Evolutionary conservation across 306 rosid species (phyloP), one percentile per base, ranked within the genome.

Genomic region (Delonix regia): DNA sequence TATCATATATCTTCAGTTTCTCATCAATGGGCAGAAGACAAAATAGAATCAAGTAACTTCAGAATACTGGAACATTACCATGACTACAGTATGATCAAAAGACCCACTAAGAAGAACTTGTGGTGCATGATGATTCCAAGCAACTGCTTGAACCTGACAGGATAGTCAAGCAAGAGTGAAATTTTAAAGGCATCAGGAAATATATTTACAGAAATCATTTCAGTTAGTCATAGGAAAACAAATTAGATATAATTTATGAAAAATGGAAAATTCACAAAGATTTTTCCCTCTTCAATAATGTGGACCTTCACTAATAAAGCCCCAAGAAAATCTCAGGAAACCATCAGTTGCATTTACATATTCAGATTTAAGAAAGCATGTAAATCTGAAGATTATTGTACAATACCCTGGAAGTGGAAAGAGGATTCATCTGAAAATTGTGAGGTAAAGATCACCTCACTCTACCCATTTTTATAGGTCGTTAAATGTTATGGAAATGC

Each of bases 41-140:
- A n/a, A 76, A 71, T 49, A 42, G 33, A 9, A 45, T 1, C 33
- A 30, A 75, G 25, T 49, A 36, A 60, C 66, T 59, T 18, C 67
- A 69, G 48, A 73, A 28, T 42, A 81, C 36, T 33, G 28, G 66
- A 62, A 28, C 71, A 85, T 88, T 92, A 94, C 98, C 97, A 94
- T 68, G 84, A 82, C 92, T 42, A 92, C 84, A n/a, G 97, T 71
- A 71, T 48, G 97, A 89, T 94, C 97, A 80, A 92, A 94, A 19
- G 99, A 92, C 18, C 98, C 98, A 83, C 97, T 92, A 48, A 92
- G 97, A 81, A 94, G 89, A 85, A 90, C 93, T 83, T 86, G 89
- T 6, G 91, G 92, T 47, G 87, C 86, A 71, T 84, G 84, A 79
- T 83, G 73, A 88, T 92, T 92, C 97, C 97, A 94, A 59, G 97